Evolutionary conservation across 768 basidiomycete genomes (phyloP).

Genomic region (Phallus indusiatus): DNA sequence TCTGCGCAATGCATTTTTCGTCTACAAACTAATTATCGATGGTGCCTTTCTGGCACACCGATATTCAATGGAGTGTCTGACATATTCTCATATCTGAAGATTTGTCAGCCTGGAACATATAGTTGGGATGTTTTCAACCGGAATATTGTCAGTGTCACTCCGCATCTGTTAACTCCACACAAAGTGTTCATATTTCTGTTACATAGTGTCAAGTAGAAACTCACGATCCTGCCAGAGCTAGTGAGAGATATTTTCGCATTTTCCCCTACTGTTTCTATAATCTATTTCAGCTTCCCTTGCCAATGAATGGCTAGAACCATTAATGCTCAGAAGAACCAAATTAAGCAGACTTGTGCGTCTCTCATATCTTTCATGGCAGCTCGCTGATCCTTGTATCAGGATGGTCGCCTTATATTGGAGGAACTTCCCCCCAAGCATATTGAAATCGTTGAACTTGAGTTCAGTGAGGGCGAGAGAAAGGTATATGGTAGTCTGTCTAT

Average conservation of each 20-base stretch:
- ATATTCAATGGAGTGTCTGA: constrained; percentile 50
- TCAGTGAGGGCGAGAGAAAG: constrained; percentile 56
- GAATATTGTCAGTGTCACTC: constrained; percentile 34
- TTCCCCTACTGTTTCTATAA: neutral
- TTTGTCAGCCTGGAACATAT: constrained; percentile 6
- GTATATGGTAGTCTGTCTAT: constrained; percentile 26
- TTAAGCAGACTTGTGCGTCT: constrained; percentile 32
- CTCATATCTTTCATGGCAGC: neutral
- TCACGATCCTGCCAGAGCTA: constrained; percentile 52
- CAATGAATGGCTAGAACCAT: constrained; percentile 55
- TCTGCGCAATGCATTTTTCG: neutral
- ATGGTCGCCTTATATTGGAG: constrained; percentile 56
- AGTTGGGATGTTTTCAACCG: constrained; percentile 54
- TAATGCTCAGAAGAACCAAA: constrained; percentile 67
- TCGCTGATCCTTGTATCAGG: constrained; percentile 19
- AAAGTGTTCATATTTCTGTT: neutral
- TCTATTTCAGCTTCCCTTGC: constrained; percentile 38
- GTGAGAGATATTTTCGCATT: constrained; percentile 19
- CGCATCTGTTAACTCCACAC: neutral
- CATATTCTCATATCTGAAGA: constrained; percentile 5
- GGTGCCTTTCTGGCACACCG: constrained; percentile 75
- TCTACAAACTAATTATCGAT: constrained; percentile 57
- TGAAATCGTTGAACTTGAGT: constrained; percentile 49
- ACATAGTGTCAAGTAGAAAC: constrained; percentile 49
- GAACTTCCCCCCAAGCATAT: constrained; percentile 52